Base-by-base conservation (phyloP, 495 filamentous ascomycete species). In the Pseudevernia furfuracea region DNA sequence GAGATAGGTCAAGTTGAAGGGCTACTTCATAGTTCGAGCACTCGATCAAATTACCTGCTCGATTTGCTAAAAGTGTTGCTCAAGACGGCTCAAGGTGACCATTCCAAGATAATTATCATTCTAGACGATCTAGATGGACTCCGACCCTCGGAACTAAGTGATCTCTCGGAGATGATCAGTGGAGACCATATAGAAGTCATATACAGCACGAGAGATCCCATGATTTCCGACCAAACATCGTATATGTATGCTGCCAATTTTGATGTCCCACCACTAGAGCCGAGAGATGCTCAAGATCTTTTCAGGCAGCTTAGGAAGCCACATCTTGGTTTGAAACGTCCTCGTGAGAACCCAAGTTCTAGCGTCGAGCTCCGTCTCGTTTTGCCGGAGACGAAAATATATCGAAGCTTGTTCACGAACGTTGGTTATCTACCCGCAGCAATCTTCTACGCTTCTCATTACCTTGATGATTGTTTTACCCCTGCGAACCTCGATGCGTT, bases 51-150 rank as follows among this genome's bases (percentile, higher is more conserved):
- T 5, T 14, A 36, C 36, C 59, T 60, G 7, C 23, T 32, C 4
- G 28, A 25, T 21, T 12, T 60, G 17, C 59, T 60, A 14, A 4
- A 44, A 44, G 28, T 12, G 14, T 60, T 41, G 59, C 41, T 60
- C 28, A 36, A 32, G 30, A 36, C 38, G 15, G 23, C 39, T 48
- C 38, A 6, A 37, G 25, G 19, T 12, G 41, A 14, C 23, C 4
- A 34, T 8, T 32, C 59, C 21, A 60, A 48, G 30, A 21, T 46
- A 48, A 41, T 60, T n/a, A n/a, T 60, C 12, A 5, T 60, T 2
- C 21, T 60, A 12, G 59, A 60, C 14, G 59, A 60, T n/a, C 10
- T 48, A n/a, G 39, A 60, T 30, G 59, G 59, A 7, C 59, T 60
- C 10, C 19, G n/a, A 15, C 30, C 39, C 0, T 60, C 41, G 7